phyloP scores from a whole-genome alignment of 345 rosid genomes.

The Aquilaria malaccensis region DNA sequence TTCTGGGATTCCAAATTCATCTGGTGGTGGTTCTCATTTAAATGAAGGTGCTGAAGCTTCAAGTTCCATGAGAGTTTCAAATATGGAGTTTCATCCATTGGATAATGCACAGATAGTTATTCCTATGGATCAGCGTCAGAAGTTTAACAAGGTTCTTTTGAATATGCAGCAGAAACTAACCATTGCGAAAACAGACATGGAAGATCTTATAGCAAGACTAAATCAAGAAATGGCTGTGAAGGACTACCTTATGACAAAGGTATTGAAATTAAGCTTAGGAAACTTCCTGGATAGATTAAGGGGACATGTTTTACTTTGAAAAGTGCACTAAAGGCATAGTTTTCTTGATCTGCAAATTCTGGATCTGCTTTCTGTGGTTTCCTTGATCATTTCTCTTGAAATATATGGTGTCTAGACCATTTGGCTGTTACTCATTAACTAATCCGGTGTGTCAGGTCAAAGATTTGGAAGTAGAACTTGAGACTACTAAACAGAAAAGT shows the following conservation, averaged over 20 bases:
- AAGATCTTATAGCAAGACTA: conserved; percentile 86
- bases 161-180: conserved; percentile 71
- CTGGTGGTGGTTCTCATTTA: conserved; percentile 52
- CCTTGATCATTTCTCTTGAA: background rate
- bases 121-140: conserved; percentile 77
- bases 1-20: conserved; percentile 50
- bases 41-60: conserved; percentile 42
- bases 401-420: background rate
- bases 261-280: conserved; percentile 18
- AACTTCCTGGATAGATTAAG: background rate
- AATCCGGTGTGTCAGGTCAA: conserved; percentile 51
- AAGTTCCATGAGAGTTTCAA: conserved; percentile 31
- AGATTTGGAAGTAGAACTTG: conserved; percentile 93
- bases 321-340: background rate
- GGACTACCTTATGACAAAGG: conserved; percentile 84
- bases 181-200: conserved; percentile 93
- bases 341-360: conserved; percentile 3
- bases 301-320: conserved; percentile 3
- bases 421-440: background rate
- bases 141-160: conserved; percentile 66
- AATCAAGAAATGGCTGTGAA: conserved; percentile 89
- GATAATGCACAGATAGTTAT: conserved; percentile 63
- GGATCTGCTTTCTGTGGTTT: conserved; percentile 3
- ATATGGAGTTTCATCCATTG: conserved; percentile 28
- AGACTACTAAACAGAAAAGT: conserved; percentile 75